These are phyloP conservation scores for Magnusiomyces magnusii DNA, from an alignment of 1,139 yeast species.

Conservation along the genomic window DNA sequence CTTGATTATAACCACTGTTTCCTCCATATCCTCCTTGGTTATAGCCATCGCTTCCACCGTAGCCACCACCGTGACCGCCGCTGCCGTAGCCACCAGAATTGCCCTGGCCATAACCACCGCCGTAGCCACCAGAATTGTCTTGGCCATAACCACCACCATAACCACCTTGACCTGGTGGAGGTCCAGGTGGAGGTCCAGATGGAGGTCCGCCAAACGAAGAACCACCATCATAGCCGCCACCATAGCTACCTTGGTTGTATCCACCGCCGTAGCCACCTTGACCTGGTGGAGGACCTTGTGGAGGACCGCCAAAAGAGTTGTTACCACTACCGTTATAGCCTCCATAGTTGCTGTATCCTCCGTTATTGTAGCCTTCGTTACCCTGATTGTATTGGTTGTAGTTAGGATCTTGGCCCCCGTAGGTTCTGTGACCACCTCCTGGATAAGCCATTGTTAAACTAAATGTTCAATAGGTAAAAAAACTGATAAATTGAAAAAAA, in stretches of 20 bases:
- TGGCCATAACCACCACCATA: not conserved
- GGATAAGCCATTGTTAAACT: not conserved
- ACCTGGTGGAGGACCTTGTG: slow-evolving; percentile 2
- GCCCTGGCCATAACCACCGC: not conserved
- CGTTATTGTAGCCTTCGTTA: not conserved
- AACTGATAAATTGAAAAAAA: no score
- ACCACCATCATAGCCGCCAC: slow-evolving; percentile 2
- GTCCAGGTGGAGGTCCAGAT: not conserved
- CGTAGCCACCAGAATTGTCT: not conserved
- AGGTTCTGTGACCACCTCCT: slow-evolving; percentile 21
- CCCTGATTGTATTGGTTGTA: not conserved
- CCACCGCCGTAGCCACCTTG: slow-evolving; percentile 5
- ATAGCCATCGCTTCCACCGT: not conserved
- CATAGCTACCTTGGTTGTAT: not conserved
- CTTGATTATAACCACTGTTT: not conserved
- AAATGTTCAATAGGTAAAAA: not conserved
- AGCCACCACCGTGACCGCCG: not conserved
- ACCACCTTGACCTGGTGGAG: not conserved
- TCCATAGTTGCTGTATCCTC: not conserved
- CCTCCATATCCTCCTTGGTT: not conserved
- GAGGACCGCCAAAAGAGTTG: slow-evolving; percentile 23
- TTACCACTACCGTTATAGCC: slow-evolving; percentile 16
- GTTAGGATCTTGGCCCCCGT: slow-evolving; percentile 20
- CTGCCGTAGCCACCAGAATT: not conserved
- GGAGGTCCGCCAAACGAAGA: slow-evolving; percentile 3